phyloP scores from a whole-genome alignment of 331 rosid genomes.

The Spiraea crenata region DNA sequence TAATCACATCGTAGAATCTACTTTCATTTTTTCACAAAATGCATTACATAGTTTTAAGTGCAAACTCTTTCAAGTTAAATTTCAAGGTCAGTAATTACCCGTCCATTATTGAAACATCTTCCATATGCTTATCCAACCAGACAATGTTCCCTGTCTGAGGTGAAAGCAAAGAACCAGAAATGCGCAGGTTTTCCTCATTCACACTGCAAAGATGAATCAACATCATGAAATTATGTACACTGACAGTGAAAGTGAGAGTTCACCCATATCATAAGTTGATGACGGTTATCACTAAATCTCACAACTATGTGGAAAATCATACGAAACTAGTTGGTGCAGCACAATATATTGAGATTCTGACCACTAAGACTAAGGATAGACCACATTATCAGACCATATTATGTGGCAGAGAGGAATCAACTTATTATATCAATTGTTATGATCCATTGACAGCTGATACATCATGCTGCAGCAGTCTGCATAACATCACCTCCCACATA shows the following conservation, averaged over 20 bases:
- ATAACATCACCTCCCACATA: neutral
- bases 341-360: too few species aligned
- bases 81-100: conserved; percentile 38
- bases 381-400: conserved; percentile 3
- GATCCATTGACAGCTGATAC: neutral
- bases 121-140: conserved; percentile 59
- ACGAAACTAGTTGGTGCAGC: neutral
- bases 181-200: conserved; percentile 70
- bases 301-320: neutral
- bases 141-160: conserved; percentile 65
- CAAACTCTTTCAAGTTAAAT: neutral
- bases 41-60: neutral
- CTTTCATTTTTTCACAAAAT: neutral
- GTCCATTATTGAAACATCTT: conserved; percentile 36
- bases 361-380: neutral
- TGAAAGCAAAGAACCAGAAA: conserved; percentile 69
- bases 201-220: conserved; percentile 58
- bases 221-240: neutral
- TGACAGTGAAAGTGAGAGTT: neutral
- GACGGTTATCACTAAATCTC: neutral
- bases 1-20: conserved; percentile 6
- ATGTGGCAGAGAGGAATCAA: neutral
- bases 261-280: neutral
- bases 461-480: too few species aligned
- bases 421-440: neutral